Percentiles rank a stretch among this genome's conserved stretches.
phyloP scores from a whole-genome alignment of 805 yeast species.

The Nematodospora valgi region DNA sequence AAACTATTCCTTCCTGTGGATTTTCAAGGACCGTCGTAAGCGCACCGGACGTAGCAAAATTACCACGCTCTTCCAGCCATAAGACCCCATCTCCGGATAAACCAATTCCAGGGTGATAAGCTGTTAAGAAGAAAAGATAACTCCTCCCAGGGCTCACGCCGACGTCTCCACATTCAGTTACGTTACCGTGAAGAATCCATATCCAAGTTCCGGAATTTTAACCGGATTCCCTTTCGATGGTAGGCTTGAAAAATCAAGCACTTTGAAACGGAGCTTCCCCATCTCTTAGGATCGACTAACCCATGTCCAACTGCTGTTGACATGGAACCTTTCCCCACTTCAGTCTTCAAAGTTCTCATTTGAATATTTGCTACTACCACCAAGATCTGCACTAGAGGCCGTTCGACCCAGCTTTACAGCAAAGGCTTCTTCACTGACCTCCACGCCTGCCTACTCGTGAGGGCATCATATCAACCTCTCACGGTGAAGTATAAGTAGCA shows the following conservation, averaged over 20 bases:
- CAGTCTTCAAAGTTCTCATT: slow-evolving; percentile 42
- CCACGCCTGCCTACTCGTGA: slow-evolving; percentile 43
- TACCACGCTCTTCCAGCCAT: slow-evolving; percentile 38
- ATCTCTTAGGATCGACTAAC: slow-evolving; percentile 42
- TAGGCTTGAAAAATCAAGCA: slow-evolving; percentile 29
- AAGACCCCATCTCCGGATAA: slow-evolving; percentile 39
- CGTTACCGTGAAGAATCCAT: slow-evolving; percentile 41
- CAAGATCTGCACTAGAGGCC: slow-evolving; percentile 43
- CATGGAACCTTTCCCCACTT: slow-evolving; percentile 43
- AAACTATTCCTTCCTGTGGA: slow-evolving; percentile 38
- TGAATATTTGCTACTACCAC: slow-evolving; percentile 32
- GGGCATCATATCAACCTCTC: slow-evolving; percentile 33
- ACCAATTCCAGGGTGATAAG: slow-evolving; percentile 40
- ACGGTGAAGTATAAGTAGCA: slow-evolving; percentile 40
- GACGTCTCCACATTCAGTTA: slow-evolving; percentile 41
- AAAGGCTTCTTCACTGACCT: slow-evolving; percentile 40
- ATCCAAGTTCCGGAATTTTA: slow-evolving; percentile 43
- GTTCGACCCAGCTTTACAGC: slow-evolving; percentile 35
- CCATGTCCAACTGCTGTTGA: slow-evolving; percentile 42
- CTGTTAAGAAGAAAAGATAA: slow-evolving; percentile 41
- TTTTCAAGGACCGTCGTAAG: slow-evolving; percentile 40
- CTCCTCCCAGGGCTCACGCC: slow-evolving; percentile 44
- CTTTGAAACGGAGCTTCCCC: slow-evolving; percentile 38
- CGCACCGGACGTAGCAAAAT: slow-evolving; percentile 38
- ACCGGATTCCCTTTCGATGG: slow-evolving; percentile 44